These are phyloP conservation scores for Cladophialophora psammophila DNA, from an alignment of 2,329 filamentous ascomycete species.

Conservation along the genomic window DNA sequence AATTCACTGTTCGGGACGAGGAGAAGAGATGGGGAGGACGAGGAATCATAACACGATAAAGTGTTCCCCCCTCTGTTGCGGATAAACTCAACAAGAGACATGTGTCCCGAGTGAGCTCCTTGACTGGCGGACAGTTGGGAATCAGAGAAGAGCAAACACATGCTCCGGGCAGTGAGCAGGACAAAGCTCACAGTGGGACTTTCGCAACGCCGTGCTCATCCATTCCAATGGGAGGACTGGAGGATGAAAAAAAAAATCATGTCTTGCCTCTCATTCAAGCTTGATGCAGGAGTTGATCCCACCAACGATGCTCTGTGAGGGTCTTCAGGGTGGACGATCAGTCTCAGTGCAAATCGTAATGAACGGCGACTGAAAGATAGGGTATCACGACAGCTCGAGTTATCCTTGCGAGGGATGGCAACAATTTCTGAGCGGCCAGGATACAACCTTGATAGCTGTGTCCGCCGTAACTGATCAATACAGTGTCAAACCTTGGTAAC, in stretches of 20 bases:
- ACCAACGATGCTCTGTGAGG: neutral
- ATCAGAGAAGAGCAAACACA: too few species aligned
- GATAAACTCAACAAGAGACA: neutral
- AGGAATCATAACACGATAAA: neutral
- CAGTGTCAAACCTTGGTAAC: neutral
- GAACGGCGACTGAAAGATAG: constrained; percentile 4
- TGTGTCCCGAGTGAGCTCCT: neutral
- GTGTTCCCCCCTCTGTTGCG: neutral
- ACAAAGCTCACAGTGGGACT: too few species aligned
- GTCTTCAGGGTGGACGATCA: neutral
- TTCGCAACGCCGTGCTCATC: too few species aligned
- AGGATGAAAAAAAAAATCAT: too few species aligned
- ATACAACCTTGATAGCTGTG: neutral
- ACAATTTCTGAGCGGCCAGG: neutral
- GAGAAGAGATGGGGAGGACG: neutral
- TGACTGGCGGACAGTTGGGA: too few species aligned
- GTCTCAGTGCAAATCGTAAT: neutral
- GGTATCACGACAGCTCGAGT: neutral
- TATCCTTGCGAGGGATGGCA: neutral
- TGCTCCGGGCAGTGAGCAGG: too few species aligned
- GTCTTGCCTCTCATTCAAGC: too few species aligned
- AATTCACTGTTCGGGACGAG: neutral
- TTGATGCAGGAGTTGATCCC: too few species aligned
- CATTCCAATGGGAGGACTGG: too few species aligned
- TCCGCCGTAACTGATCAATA: neutral